A percentile compares a stretch with the other conserved stretches of the same genome.
phyloP scores from a whole-genome alignment of 805 yeast species.

The Ogataea paraovalis region DNA sequence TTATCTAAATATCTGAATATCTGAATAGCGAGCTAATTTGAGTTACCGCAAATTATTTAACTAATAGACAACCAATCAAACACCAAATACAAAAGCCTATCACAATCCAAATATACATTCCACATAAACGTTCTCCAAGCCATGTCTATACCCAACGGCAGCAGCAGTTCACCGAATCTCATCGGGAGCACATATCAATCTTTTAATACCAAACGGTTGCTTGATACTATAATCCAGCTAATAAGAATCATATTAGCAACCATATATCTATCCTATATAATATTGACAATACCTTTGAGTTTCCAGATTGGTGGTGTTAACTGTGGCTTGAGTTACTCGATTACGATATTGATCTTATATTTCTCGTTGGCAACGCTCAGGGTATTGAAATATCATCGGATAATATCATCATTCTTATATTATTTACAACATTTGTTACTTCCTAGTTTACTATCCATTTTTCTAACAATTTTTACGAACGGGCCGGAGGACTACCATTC shows the following conservation, averaged over 20 bases:
- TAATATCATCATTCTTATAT: conserved; percentile 50
- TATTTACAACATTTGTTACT: conserved; percentile 78
- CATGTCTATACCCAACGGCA: background rate
- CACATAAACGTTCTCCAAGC: background rate
- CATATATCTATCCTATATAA: conserved; percentile 61
- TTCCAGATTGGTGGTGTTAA: conserved; percentile 90
- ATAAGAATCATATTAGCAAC: conserved; percentile 44
- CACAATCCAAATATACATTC: too few relatives aligned
- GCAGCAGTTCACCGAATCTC: conserved; percentile 3
- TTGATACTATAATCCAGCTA: conserved; percentile 16
- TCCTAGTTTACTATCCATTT: conserved; percentile 75
- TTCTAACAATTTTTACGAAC: conserved; percentile 47
- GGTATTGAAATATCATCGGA: conserved; percentile 44
- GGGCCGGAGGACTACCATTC: conserved; percentile 13
- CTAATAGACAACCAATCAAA: too few relatives aligned
- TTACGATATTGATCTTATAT: conserved; percentile 67
- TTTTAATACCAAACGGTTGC: conserved; percentile 8
- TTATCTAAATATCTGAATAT: too few relatives aligned
- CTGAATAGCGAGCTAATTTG: too few relatives aligned
- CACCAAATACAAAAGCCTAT: too few relatives aligned
- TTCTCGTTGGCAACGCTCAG: conserved; percentile 70
- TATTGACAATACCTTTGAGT: conserved; percentile 84
- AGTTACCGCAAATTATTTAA: too few relatives aligned
- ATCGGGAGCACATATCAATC: conserved; percentile 3
- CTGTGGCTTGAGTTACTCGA: conserved; percentile 84